phyloP scores from a whole-genome alignment of 768 basidiomycete genomes.

The Boletus eberwhitei region DNA sequence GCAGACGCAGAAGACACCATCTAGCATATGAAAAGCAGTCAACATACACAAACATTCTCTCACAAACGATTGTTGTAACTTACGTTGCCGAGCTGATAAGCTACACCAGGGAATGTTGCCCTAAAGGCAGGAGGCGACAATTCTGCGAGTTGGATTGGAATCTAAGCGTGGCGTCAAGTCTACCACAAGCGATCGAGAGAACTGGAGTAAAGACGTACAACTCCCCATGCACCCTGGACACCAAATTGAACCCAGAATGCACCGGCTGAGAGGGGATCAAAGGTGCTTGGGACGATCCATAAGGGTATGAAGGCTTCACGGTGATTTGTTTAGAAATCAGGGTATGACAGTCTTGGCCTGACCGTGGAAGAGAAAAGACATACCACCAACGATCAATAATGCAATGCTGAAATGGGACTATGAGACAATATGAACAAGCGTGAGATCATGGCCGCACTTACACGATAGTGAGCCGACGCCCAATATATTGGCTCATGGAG shows the following conservation, averaged over 20 bases:
- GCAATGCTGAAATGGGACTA: constrained; percentile 15
- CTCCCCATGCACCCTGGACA: constrained; percentile 89
- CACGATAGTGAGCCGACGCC: constrained; percentile 77
- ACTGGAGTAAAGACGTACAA: constrained; percentile 44
- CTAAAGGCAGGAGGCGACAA: constrained; percentile 87
- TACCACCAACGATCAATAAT: constrained; percentile 24
- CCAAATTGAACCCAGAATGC: constrained; percentile 87
- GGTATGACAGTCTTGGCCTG: too few relatives aligned
- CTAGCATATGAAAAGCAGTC: constrained; percentile 21
- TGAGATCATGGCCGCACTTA: not conserved
- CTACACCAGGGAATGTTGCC: constrained; percentile 81
- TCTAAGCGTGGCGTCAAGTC: constrained; percentile 26
- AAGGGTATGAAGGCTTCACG: constrained; percentile 58
- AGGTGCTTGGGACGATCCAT: constrained; percentile 76
- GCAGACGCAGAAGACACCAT: constrained; percentile 72
- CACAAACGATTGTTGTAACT: not conserved
- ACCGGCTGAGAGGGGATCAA: constrained; percentile 69
- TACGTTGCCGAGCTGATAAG: constrained; percentile 79
- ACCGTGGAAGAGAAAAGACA: constrained; percentile 45
- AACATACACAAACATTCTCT: not conserved
- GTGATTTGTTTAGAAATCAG: not conserved
- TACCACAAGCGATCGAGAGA: not conserved
- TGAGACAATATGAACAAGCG: not conserved
- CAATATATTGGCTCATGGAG: constrained; percentile 67
- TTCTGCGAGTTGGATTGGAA: constrained; percentile 80